Percentiles rank a stretch among this genome's conserved stretches.
These are phyloP conservation scores for Suhomyces tanzawaensis DNA, from an alignment of 805 yeast genomes.

Conservation along the genomic window DNA sequence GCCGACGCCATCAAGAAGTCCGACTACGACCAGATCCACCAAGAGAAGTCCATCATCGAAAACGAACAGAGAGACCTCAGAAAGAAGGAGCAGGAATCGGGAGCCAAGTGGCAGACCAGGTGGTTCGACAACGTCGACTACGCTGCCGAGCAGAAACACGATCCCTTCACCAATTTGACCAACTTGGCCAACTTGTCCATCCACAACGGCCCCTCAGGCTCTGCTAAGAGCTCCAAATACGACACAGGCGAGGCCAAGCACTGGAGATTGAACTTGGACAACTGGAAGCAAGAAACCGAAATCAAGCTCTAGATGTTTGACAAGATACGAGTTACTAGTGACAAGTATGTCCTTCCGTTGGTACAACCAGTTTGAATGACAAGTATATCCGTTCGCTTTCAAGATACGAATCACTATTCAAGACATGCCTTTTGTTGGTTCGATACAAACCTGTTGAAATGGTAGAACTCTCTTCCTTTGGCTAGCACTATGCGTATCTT, in stretches of 20 bases:
- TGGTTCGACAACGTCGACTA: conserved; percentile 63
- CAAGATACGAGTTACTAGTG: too few species aligned
- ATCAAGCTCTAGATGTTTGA: conserved; percentile 46
- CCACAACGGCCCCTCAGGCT: conserved; percentile 68
- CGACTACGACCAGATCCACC: conserved; percentile 71
- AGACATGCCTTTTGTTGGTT: too few species aligned
- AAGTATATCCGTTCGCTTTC: too few species aligned
- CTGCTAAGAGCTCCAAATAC: conserved; percentile 52
- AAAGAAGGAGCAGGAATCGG: conserved; percentile 64
- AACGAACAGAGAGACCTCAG: conserved; percentile 82
- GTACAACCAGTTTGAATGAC: too few species aligned
- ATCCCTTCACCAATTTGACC: conserved; percentile 35
- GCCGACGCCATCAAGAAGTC: conserved; percentile 81
- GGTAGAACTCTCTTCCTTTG: too few species aligned
- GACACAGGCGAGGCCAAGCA: conserved; percentile 53
- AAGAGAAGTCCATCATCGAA: conserved; percentile 76
- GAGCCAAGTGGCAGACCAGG: conserved; percentile 69
- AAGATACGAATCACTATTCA: too few species aligned
- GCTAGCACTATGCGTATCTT: too few species aligned
- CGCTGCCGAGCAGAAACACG: conserved; percentile 17
- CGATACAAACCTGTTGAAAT: too few species aligned
- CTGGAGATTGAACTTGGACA: conserved; percentile 64
- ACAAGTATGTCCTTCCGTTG: too few species aligned
- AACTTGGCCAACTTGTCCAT: conserved; percentile 55
- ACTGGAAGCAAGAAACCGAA: conserved; percentile 61